Evolutionary conservation across 2,329 filamentous ascomycete species (phyloP).

Genomic region (Karstenula rhodostoma): DNA sequence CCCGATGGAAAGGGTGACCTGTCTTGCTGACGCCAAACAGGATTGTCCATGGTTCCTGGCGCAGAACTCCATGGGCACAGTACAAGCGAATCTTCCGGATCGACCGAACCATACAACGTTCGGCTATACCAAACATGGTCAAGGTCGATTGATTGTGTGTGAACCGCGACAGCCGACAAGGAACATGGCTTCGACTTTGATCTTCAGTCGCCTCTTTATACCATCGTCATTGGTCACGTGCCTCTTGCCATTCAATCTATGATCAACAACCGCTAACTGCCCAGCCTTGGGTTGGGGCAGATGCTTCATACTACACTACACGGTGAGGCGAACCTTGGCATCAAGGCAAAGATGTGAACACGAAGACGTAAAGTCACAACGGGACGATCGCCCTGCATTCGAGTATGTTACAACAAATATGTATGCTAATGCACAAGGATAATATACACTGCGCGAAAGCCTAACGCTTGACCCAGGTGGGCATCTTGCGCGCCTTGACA

Average conservation of each 20-base stretch:
- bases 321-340: background rate
- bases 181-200: background rate
- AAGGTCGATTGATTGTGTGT: background rate
- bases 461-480: constrained; percentile 91
- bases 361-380: background rate
- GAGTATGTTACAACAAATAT: constrained; percentile 7
- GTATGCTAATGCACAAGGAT: constrained; percentile 11
- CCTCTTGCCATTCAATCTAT: background rate
- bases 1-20: background rate
- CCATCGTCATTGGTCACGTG: background rate
- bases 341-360: background rate
- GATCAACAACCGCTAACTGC: background rate
- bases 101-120: background rate
- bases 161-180: background rate
- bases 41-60: background rate
- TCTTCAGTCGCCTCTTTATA: background rate
- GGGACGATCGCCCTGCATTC: background rate
- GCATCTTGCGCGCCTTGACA: constrained; percentile 97
- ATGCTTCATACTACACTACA: background rate
- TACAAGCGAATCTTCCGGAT: background rate
- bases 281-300: background rate
- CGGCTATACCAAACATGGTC: background rate
- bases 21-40: background rate
- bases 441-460: constrained; percentile 9
- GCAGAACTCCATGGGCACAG: background rate